Base-by-base conservation (phyloP, 805 yeast species). In the Starmerella vaccinii region DNA sequence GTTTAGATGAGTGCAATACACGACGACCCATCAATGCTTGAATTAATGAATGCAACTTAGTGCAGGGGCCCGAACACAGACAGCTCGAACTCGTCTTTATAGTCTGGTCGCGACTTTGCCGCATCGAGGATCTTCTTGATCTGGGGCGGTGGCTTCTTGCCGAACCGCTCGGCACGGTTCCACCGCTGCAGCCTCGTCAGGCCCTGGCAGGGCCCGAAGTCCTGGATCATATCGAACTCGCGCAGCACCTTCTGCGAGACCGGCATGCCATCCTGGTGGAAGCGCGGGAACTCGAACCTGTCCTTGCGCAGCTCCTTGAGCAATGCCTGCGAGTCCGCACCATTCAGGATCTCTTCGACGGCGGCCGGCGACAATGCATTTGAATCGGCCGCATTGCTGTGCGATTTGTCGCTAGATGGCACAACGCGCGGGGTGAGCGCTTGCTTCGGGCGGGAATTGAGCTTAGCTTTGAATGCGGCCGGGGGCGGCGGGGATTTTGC, bases 191-290 rank as follows among this genome's bases (percentile, higher is more conserved):
- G 50, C 24, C 74, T 52, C 1, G 68, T 58, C 39, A 69, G 48
- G 1, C 74, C 74, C 7, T 60, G 62, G n/a, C 63, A 57, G 2
- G 74, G 74, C 1, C 74, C 74, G 49, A 61, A 70, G 18, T 54
- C 56, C 1, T 61, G 38, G 3, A 58, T 56, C 47, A 67, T 45
- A 41, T 70, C 74, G 50, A 70, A 70, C 16, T 58, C 58, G 30
- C 57, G 58, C 23, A 70, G 59, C 33, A 70, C 47, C 41, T 60
- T 58, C 19, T 66, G 67, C 10, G 61, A 64, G 0, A 52, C 42
- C 32, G 58, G 41, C n/a, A 59, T 33, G 3, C 59, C 59, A 12
- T 64, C 59, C 32, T 60, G 66, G 51, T 68, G 71, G 22, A 66
- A 55, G 22, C 47, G 48, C 3, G 57, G 54, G 19, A 19, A 34